Base-by-base conservation (phyloP, 2,329 filamentous ascomycete genomes). In the Diaporthe sp. region DNA sequence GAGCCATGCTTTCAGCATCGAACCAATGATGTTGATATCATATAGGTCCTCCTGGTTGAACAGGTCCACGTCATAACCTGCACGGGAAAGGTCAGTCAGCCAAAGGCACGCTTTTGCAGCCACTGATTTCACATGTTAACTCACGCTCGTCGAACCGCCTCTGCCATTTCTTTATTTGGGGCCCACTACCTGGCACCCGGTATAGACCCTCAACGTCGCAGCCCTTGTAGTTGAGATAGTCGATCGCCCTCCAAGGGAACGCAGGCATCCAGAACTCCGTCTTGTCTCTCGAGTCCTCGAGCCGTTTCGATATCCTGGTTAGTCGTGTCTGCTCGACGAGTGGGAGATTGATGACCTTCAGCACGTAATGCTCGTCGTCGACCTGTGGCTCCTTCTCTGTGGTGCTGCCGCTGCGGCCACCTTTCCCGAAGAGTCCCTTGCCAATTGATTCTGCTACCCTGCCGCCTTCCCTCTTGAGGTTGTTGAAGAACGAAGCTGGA, bases 261-360 rank as follows among this genome's bases (percentile, higher is more conserved):
- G 95, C 94, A 17, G 96, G 96, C 96, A 98, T 98, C 96, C 96
- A 98, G 82, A 97, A 98, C 81, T 98, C 96, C 0, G 96, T 98
- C 88, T 98, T 98, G 82, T 98, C 96, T 77, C 93, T 91, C 13
- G 96, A 98, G 76, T 94, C 92, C 81, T 97, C 95, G 58, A 98
- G 87, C 42, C 94, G 92, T 84, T 96, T 97, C 10, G 95, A 97
- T 82, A 98, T 98, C 77, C 96, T 91, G 0, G 96, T 98, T 78
- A 92, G 88, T n/a, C 96, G 92, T 9, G 96, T 96, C 85, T 98
- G 96, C 82, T 98, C 94, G 37, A 98, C 89, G 42, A 98, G 87
- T 1, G 95, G 95, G 68, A 94, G 87, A 80, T 97, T 98, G 82
- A 98, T 95, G 58, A 98, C 92, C 79, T 94, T 95, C 80, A 95